Conservation (phyloP, 495 filamentous ascomycete species). For the Penicillium soppii region DNA sequence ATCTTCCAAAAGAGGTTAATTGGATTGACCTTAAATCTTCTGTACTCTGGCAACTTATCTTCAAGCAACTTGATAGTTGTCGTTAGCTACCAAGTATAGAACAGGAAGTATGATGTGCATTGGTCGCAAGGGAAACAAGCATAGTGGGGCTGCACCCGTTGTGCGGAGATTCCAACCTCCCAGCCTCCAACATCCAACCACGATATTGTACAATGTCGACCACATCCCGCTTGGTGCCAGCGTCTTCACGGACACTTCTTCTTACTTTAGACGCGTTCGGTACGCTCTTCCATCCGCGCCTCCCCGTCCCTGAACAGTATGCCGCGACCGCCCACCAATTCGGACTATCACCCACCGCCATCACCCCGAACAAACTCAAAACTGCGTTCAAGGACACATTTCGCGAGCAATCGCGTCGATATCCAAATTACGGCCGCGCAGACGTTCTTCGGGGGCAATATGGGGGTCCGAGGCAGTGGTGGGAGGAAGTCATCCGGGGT, state of each 20-base stretch:
- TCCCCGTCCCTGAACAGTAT: slow-evolving; percentile 63
- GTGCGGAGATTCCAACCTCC: too few species aligned
- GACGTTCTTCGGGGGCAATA: slow-evolving; percentile 45
- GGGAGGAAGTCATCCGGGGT: slow-evolving; percentile 57
- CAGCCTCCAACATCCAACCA: too few species aligned
- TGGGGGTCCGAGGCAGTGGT: slow-evolving; percentile 62
- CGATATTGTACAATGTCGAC: too few species aligned
- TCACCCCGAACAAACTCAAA: slow-evolving; percentile 29
- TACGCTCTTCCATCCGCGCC: slow-evolving; percentile 67
- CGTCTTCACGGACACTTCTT: slow-evolving; percentile 48
- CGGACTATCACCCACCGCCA: slow-evolving; percentile 44
- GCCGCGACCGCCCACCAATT: slow-evolving; percentile 53
- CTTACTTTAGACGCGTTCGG: slow-evolving; percentile 77
- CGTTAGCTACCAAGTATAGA: too few species aligned
- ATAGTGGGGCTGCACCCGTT: too few species aligned
- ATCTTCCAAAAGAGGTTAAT: too few species aligned
- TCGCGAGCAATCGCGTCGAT: slow-evolving; percentile 40
- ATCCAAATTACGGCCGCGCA: slow-evolving; percentile 68
- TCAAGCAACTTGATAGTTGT: too few species aligned
- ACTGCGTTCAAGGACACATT: slow-evolving; percentile 50
- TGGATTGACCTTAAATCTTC: too few species aligned
- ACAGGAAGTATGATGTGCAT: too few species aligned
- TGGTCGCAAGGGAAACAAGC: too few species aligned
- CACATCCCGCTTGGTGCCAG: neutral
- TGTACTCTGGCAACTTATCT: too few species aligned